Conservation (phyloP, 805 yeast genomes). For the Suhomyces kilbournensis region DNA sequence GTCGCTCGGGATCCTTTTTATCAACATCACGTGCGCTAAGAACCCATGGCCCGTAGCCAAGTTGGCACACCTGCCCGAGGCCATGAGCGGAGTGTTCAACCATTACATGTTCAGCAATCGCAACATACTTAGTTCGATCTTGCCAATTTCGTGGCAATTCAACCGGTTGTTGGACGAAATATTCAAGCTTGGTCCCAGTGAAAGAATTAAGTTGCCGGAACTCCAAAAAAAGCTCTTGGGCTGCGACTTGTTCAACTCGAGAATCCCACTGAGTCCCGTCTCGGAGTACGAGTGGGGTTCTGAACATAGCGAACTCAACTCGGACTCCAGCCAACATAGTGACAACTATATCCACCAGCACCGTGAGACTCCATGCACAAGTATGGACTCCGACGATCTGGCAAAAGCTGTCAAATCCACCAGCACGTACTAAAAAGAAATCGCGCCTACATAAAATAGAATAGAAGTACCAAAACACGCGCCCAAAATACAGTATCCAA, state of each 20-base stretch:
- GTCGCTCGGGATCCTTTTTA: conserved; percentile 79
- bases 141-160: conserved; percentile 70
- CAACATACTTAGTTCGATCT: conserved; percentile 55
- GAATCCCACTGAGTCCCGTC: background rate
- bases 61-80: conserved; percentile 45
- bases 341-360: background rate
- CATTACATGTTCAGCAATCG: conserved; percentile 50
- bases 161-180: conserved; percentile 48
- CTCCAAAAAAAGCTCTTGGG: conserved; percentile 21
- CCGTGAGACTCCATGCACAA: background rate
- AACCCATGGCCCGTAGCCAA: conserved; percentile 91
- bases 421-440: background rate
- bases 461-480: no score
- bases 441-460: no score
- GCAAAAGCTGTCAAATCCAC: background rate
- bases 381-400: background rate
- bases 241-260: background rate
- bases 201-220: conserved; percentile 39
- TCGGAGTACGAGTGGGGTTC: background rate
- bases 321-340: background rate
- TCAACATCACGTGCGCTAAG: conserved; percentile 76
- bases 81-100: conserved; percentile 50
- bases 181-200: conserved; percentile 47
- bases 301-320: background rate
- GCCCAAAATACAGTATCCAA: no score